Conservation (phyloP, 371 early-diverging fungal species). For the Rhizomucor miehei region DNA sequence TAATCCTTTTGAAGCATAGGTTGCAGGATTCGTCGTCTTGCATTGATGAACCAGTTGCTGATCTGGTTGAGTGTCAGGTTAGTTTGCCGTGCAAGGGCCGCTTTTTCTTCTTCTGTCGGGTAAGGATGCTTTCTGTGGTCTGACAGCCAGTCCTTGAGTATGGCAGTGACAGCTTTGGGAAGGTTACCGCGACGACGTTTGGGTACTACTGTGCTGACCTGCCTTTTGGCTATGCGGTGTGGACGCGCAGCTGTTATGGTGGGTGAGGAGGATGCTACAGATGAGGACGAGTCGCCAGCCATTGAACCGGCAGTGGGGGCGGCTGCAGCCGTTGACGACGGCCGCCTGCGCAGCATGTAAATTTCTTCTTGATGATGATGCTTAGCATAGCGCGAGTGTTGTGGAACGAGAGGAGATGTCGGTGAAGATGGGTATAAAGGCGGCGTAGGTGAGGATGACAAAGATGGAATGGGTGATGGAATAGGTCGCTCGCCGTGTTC, state of each 20-base stretch:
- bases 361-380: not conserved
- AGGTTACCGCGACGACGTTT: conserved; percentile 56
- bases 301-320: conserved; percentile 11
- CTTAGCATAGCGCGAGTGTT: not conserved
- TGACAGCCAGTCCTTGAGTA: conserved; percentile 69
- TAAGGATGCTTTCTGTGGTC: conserved; percentile 76
- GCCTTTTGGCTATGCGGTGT: not conserved
- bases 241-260: conserved; percentile 1
- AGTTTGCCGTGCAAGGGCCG: conserved; percentile 55
- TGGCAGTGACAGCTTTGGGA: conserved; percentile 57
- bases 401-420: not conserved
- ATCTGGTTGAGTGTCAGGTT: conserved; percentile 71
- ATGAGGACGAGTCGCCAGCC: conserved; percentile 5
- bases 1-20: conserved; percentile 36
- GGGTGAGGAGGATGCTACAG: conserved; percentile 11
- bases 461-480: conserved; percentile 15
- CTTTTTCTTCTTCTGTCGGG: conserved; percentile 77
- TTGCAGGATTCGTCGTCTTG: conserved; percentile 62
- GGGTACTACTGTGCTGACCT: conserved; percentile 1
- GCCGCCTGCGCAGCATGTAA: too few relatives aligned
- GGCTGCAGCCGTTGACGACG: not conserved
- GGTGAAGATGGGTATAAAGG: conserved; percentile 17
- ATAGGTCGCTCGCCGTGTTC: not conserved
- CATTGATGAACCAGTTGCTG: conserved; percentile 89
- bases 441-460: conserved; percentile 18